Base-by-base conservation (phyloP, 495 filamentous ascomycete genomes). In the Xylaria nigripes region DNA sequence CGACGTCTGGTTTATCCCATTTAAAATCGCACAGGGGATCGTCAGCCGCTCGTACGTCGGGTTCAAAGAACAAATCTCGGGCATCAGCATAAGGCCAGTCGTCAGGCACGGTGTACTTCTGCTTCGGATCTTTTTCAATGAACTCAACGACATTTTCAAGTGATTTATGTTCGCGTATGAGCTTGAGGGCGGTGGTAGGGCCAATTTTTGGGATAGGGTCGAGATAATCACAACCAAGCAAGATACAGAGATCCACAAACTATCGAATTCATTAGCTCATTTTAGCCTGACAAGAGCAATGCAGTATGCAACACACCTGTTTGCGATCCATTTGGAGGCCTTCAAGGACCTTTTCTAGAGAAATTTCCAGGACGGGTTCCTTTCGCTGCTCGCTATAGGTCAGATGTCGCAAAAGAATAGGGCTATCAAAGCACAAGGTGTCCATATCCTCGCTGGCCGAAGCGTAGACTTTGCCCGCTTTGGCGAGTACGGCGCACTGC, bases 381-480 rank as follows among this genome's bases (percentile, higher is more conserved):
- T 97, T 97, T 54, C 90, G 79, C 72, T 95, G 90, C 72, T 99
- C 93, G 66, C 87, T 91, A 68, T 95, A 96, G 8, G 94, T 99
- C 44, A 99, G 79, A 65, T 99, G 90, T 22, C 94, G 79, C 47
- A 99, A 74, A 22, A 99, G 74, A 57, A 99, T 88, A 0, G 93
- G 93, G 12, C 90, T 76, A 55, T 96, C 82, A 67, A 97, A 99
- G 67, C 93, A 96, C 16, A 99, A 74, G 0, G 93, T 99, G 65
- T 99, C 93, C 93, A 99, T 99, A 73, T 99, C 93, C 74, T 99
- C 93, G 40, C 86, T 92, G 1, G 93, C 93, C 23, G 93, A 93
- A 15, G 90, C 93, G 59, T 93, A 99, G 29, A 98, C 93, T 72
- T 96, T 97, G 10, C 89, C 91, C 15, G 87, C 93, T 50, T 87